Evolutionary conservation across 192 early-diverging fungal species (phyloP), one percentile per base, ranked within the genome.

Genomic region (Backusella australiensis): DNA sequence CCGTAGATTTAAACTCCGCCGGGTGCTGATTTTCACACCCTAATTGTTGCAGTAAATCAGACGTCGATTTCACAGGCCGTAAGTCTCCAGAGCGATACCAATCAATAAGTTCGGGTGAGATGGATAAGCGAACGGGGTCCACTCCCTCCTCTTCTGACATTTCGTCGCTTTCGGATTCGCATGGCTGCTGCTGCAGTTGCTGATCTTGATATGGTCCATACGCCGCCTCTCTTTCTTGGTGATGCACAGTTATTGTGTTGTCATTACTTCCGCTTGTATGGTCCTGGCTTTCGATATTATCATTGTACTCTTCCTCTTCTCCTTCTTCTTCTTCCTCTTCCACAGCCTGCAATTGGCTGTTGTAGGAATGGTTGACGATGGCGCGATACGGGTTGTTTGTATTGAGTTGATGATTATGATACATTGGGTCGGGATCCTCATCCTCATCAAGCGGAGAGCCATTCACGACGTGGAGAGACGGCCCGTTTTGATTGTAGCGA

Each of bases 391-490:
- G 63, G 34, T 63, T 67, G 34, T 67, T 65, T 41, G 63, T 29
- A 73, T 52, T 73, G 21, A 35, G 29, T n/a, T 35, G 49, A 29
- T 63, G 56, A 15, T 34, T 66, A 23, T 41, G 66, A 75, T 75
- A 67, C 41, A 46, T 41, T 32, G 29, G 59, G 34, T 67, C 63
- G 1, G 52, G 38, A 26, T 59, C 34, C 7, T 73, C 72, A 11
- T 72, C 56, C 34, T 63, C 59, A n/a, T 75, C 74, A 0, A 32
- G 1, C 6, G 63, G 32, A 68, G 66, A 65, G 34, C 39, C 32
- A 44, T 75, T 75, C 9, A 75, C 74, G 34, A 75, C 74, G 46
- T 75, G 74, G 2, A 75, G 36, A 21, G 65, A 41, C 3, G 21
- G 34, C 1, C 56, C 15, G 29, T 74, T 56, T 21, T 34, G 66